phyloP scores from a whole-genome alignment of 2,329 filamentous ascomycete species.

The Microdochium trichocladiopsis region DNA sequence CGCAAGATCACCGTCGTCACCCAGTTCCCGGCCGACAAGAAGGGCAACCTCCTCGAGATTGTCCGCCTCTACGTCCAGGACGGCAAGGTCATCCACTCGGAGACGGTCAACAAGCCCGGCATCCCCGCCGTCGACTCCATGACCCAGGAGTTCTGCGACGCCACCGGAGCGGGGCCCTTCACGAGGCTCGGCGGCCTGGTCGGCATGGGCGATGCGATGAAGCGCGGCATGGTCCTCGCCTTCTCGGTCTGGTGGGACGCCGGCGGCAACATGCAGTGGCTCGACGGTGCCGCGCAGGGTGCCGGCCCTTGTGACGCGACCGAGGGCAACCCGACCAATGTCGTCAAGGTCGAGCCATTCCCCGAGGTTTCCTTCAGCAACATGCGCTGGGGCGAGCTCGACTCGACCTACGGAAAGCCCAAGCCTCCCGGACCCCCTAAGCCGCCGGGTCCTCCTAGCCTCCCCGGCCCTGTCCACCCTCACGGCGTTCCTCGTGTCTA shows the following conservation, averaged over 20 bases:
- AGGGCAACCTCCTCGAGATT: conserved; percentile 22
- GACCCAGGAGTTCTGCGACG: conserved; percentile 26
- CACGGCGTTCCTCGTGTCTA: too few species aligned
- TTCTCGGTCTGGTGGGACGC: conserved; percentile 46
- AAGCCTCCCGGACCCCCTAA: background rate
- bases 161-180: conserved; percentile 22
- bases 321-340: conserved; percentile 36
- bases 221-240: conserved; percentile 39
- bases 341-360: conserved; percentile 34
- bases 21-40: conserved; percentile 24
- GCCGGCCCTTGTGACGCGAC: conserved; percentile 41
- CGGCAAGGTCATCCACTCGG: conserved; percentile 23
- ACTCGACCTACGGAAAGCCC: conserved; percentile 30
- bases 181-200: conserved; percentile 29
- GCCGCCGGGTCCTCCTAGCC: too few species aligned
- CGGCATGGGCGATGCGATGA: conserved; percentile 33
- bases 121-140: conserved; percentile 23
- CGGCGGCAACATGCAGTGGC: conserved; percentile 42
- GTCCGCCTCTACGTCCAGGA: conserved; percentile 26
- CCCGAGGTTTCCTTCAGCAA: conserved; percentile 47
- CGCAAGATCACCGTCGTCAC: conserved; percentile 27
- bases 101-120: conserved; percentile 19
- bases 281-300: conserved; percentile 39
- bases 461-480: too few species aligned
- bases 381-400: conserved; percentile 48